These are phyloP conservation scores for Calonectria honghensis DNA, from an alignment of 2,329 filamentous ascomycete species.

Conservation along the genomic window DNA sequence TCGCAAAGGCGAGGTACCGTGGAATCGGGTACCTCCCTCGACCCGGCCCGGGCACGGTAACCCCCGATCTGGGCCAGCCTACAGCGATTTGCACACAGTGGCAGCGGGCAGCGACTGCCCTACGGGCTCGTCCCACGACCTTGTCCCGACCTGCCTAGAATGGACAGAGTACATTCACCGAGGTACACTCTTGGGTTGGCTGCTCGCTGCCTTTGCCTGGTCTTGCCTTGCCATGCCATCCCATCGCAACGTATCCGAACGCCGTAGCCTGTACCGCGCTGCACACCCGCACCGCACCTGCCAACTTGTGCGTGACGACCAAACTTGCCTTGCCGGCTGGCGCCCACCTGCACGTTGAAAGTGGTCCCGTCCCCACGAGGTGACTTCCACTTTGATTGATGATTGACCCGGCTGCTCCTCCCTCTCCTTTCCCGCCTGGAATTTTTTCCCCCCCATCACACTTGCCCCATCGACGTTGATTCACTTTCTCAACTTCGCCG, in stretches of 20 bases:
- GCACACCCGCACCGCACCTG: constrained; percentile 42
- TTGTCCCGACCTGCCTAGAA: constrained; percentile 41
- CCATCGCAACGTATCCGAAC: constrained; percentile 13
- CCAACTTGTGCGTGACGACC: constrained; percentile 47
- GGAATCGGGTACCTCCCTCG: constrained; percentile 44
- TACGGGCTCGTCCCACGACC: constrained; percentile 29
- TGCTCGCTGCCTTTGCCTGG: constrained; percentile 21
- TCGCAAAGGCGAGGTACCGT: constrained; percentile 39
- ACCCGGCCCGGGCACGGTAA: constrained; percentile 42
- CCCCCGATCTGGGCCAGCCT: constrained; percentile 23
- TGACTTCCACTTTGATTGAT: constrained; percentile 55
- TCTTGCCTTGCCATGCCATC: constrained; percentile 13
- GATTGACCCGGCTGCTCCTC: constrained; percentile 49
- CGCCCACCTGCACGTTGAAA: constrained; percentile 46
- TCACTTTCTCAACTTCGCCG: constrained; percentile 51
- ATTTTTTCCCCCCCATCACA: constrained; percentile 54
- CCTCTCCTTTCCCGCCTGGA: constrained; percentile 54
- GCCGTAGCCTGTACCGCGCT: constrained; percentile 16
- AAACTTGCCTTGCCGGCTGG: constrained; percentile 46
- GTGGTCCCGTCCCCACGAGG: constrained; percentile 50
- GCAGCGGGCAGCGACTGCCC: constrained; percentile 12
- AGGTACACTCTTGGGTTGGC: constrained; percentile 31
- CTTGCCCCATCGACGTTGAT: constrained; percentile 50
- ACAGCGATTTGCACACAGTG: constrained; percentile 33
- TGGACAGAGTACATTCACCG: constrained; percentile 30